Base-by-base conservation (phyloP, 257 asterid species). In the Nicotiana paniculata region DNA sequence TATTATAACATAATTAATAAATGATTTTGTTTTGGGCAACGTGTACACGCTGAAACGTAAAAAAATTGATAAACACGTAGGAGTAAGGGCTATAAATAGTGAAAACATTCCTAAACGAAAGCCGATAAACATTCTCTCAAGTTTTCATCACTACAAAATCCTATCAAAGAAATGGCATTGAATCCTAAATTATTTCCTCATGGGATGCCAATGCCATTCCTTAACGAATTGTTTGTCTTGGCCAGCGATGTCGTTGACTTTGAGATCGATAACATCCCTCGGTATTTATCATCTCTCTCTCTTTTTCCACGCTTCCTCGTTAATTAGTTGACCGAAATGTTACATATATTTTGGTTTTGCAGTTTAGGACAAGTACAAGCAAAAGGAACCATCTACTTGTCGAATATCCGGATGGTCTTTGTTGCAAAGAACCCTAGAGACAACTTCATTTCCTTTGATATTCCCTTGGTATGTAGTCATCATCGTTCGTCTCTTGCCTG, bases 401-500 rank as follows among this genome's bases (percentile, higher is more conserved):
- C 98, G 32, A 94, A 94, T 81, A 90, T 96, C 66, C 97, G 99
- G 46, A 93, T 96, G 97, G 97, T 94, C 69, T 94, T 96, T 84
- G 97, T 96, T 88, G 93, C 99, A 39, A 87, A 58, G 33, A 94
- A 87, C 81, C 97, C 97, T 48, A 88, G 82, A 43, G 96, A 74
- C 16, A 74, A 88, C 83, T 82, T 96, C 79, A 51, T 1, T 82
- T 95, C 97, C 80, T 96, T 96, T 83, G 98, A 96, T 87, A 83
- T 96, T 89, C 99, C 99, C 54, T 75, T 96, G 98, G 99, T 96
- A 91, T 82, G 79, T 24, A 48, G 26, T 74, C 15, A 37, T 74
- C 39, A 16, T 48, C 37, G 2, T 74, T 74, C 79, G 30, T 28
- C 30, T 28, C 30, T 72, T 43, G 12, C 78, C 37, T 70, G 6